phyloP scores from a whole-genome alignment of 2,329 filamentous ascomycete species.

The Sclerotinia minor region DNA sequence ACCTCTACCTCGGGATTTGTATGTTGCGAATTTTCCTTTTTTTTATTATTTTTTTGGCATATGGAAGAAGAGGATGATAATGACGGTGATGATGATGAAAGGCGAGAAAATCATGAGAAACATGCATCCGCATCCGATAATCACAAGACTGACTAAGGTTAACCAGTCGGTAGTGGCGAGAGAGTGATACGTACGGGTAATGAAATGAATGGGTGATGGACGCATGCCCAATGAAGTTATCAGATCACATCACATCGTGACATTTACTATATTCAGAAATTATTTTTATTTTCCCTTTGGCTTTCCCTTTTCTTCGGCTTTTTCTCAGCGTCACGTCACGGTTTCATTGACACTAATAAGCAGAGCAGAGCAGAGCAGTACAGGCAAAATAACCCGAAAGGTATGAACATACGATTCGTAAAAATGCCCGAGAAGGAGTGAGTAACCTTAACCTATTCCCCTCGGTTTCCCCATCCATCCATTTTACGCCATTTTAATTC shows the following conservation, averaged over 20 bases:
- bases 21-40: no score
- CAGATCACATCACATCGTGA: not conserved
- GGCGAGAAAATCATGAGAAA: not conserved
- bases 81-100: no score
- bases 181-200: not conserved
- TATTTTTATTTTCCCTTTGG: no score
- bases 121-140: not conserved
- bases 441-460: not conserved
- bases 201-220: no score
- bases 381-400: not conserved
- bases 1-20: not conserved
- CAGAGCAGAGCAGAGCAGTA: not conserved
- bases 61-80: no score
- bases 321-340: not conserved
- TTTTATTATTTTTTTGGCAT: no score
- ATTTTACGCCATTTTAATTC: not conserved
- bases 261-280: not conserved
- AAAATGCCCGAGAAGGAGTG: not conserved
- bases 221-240: not conserved
- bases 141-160: conserved; percentile 20
- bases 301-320: not conserved
- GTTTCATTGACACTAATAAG: not conserved
- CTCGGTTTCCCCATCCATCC: not conserved
- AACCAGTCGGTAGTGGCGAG: no score
- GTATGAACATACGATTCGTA: not conserved